Evolutionary conservation across 306 rosid species (phyloP).

Genomic region (Psophocarpus tetragonolobus): DNA sequence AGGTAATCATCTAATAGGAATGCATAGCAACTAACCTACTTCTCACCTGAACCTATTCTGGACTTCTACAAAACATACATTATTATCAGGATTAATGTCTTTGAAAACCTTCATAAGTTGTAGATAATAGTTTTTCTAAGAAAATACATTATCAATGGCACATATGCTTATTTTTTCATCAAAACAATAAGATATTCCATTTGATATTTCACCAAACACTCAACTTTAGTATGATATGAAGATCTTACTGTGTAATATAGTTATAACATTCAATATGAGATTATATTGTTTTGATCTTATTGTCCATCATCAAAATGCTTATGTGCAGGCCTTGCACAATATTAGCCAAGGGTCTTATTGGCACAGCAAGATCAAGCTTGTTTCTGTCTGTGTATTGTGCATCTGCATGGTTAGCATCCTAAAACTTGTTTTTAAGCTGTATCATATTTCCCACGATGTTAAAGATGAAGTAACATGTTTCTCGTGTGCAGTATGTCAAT

Average conservation of each 20-base stretch:
- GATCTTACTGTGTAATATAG: not conserved
- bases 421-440: conserved; percentile 17
- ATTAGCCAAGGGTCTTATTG: conserved; percentile 77
- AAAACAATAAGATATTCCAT: conserved; percentile 30
- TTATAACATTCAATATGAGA: not conserved
- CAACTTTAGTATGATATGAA: conserved; percentile 16
- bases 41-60: not conserved
- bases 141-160: not conserved
- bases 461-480: not conserved
- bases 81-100: not conserved
- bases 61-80: not conserved
- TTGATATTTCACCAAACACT: conserved; percentile 15
- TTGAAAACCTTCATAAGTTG: not conserved
- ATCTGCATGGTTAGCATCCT: conserved; percentile 78
- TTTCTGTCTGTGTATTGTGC: conserved; percentile 87
- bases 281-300: conserved; percentile 14
- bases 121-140: conserved; percentile 20
- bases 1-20: conserved; percentile 56
- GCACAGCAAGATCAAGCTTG: conserved; percentile 96
- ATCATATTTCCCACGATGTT: conserved; percentile 1
- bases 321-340: conserved; percentile 69
- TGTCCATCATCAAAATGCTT: conserved; percentile 26
- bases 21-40: conserved; percentile 17
- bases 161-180: conserved; percentile 17
- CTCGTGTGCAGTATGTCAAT: conserved; percentile 1